Base-by-base conservation (phyloP, 2,329 filamentous ascomycete species). In the Pseudogymnoascus sp. region DNA sequence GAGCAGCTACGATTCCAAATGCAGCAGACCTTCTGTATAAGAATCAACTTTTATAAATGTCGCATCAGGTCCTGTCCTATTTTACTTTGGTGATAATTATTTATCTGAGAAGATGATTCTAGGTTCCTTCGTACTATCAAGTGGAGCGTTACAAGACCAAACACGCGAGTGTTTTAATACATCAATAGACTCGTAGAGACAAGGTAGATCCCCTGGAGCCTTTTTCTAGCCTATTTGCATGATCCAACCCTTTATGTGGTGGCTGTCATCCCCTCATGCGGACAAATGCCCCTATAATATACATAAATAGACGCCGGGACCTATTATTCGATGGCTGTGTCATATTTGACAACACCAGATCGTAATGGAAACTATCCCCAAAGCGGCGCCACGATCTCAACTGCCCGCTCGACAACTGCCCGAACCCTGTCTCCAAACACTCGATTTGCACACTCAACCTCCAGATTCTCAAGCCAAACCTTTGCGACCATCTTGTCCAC, bases 391-490 rank as follows among this genome's bases (percentile, higher is more conserved):
- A 92, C 90, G 25, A 92, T 90, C 78, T 97, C 92, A 2, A 93
- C 88, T 0, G 90, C 92, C 67, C 92, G 82, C 74, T 97, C 93
- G 9, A 97, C 90, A 7, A 99, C 91, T 1, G 91, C 91, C 68
- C 89, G 84, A 4, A 99, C 90, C 63, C 94, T 82, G 74, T 96
- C 93, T 55, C 86, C 86, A 71, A 96, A 84, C 16, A 91, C 85
- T 66, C 86, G 84, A 66, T 91, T 91, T 62, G 78, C 78, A 73
- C 91, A 95, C 75, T 97, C 94, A 4, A 99, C 90, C 69, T 96
- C 91, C 49, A 97, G 76, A 68, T 90, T 86, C 79, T 97, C 94
- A 39, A 99, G 78, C 92, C 93, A 97, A 5, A 99, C 88, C 65
- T 85, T 89, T 5, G 93, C 94, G 61, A 88, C 81, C 76, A 92